Evolutionary conservation across 495 filamentous ascomycete species (phyloP).

Genomic region (Polyplosphaeria fusca): DNA sequence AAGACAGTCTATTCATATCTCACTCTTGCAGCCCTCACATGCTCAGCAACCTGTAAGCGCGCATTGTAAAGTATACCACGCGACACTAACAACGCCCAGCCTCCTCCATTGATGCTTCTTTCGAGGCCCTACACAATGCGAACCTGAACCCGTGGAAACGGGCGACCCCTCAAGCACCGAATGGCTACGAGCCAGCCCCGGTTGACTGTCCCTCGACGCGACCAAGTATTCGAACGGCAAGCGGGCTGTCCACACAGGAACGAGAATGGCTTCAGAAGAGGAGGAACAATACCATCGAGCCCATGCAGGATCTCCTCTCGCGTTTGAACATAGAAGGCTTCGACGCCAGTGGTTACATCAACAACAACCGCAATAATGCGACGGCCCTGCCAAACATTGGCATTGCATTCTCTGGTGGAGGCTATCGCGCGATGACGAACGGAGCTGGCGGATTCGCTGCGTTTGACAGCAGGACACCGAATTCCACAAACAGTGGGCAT

Average conservation of each 20-base stretch:
- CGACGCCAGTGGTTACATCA: constrained; percentile 69
- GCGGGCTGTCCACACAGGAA: constrained; percentile 62
- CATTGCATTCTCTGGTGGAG: constrained; percentile 64
- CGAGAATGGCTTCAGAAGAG: constrained; percentile 63
- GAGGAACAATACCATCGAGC: constrained; percentile 55
- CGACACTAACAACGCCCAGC: too few species aligned
- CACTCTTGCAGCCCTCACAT: constrained; percentile 12
- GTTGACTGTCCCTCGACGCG: constrained; percentile 43
- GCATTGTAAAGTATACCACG: too few species aligned
- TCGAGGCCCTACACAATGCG: background rate
- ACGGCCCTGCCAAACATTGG: constrained; percentile 63
- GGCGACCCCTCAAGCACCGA: constrained; percentile 37
- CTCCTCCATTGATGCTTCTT: too few species aligned
- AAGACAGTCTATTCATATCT: constrained; percentile 6
- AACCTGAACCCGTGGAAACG: constrained; percentile 28
- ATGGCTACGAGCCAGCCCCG: constrained; percentile 41
- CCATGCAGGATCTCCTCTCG: constrained; percentile 70
- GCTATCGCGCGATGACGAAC: constrained; percentile 83
- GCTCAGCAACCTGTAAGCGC: constrained; percentile 23
- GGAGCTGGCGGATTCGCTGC: constrained; percentile 86
- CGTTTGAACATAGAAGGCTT: constrained; percentile 72
- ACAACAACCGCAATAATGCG: constrained; percentile 52
- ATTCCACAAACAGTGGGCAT: constrained; percentile 62
- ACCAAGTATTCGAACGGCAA: constrained; percentile 55
- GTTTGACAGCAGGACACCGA: constrained; percentile 72